Evolutionary conservation across 192 early-diverging fungal species (phyloP).

Genomic region (Oehlia diaphana): DNA sequence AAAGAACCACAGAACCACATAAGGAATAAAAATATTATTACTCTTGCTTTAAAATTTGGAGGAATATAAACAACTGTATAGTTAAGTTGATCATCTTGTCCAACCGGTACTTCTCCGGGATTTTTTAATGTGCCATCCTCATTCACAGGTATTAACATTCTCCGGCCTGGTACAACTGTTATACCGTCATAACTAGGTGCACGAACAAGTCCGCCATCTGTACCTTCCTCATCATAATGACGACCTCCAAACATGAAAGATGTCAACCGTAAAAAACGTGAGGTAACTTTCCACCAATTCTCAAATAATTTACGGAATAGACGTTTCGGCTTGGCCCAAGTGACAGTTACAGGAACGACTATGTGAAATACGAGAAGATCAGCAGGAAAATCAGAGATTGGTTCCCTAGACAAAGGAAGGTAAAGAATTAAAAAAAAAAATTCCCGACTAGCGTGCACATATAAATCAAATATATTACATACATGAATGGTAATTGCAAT

Average conservation of each 20-base stretch:
- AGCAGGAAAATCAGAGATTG: slow-evolving; percentile 73
- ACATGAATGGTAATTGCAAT: slow-evolving; percentile 65
- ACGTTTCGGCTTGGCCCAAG: slow-evolving; percentile 61
- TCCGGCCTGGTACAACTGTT: slow-evolving; percentile 72
- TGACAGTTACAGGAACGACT: slow-evolving; percentile 66
- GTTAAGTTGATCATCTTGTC: slow-evolving; percentile 62
- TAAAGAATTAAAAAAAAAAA: neutral
- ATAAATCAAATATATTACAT: slow-evolving; percentile 38
- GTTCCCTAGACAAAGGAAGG: slow-evolving; percentile 46
- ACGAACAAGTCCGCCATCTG: slow-evolving; percentile 67
- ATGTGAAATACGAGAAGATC: slow-evolving; percentile 77
- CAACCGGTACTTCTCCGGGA: slow-evolving; percentile 60
- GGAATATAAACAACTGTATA: slow-evolving; percentile 87
- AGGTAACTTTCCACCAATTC: slow-evolving; percentile 74
- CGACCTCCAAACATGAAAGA: slow-evolving; percentile 82
- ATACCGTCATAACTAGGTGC: slow-evolving; percentile 86
- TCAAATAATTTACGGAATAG: slow-evolving; percentile 54
- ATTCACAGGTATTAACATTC: slow-evolving; percentile 81
- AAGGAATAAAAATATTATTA: slow-evolving; percentile 55
- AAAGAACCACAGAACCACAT: slow-evolving; percentile 56
- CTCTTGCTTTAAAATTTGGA: slow-evolving; percentile 59
- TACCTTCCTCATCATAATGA: slow-evolving; percentile 72
- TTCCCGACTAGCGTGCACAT: slow-evolving; percentile 7
- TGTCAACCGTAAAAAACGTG: slow-evolving; percentile 67
- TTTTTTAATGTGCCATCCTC: slow-evolving; percentile 53